A percentile compares a stretch with the other conserved stretches of the same genome.
Evolutionary conservation across 2,329 filamentous ascomycete genomes (phyloP).

Genomic region (Penicillium rolfsii): DNA sequence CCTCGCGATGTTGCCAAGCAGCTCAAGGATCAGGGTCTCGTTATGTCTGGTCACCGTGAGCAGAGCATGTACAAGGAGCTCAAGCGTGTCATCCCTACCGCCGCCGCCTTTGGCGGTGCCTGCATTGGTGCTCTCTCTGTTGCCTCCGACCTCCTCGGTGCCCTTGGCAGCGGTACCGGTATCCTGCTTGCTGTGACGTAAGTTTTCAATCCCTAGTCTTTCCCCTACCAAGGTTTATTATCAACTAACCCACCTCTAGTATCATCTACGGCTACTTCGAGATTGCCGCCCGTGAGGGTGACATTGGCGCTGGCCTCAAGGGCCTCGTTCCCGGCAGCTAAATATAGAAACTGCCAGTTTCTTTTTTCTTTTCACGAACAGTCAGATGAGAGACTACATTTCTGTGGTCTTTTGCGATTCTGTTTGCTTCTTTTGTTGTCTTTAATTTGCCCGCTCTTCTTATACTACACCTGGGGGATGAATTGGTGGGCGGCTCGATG

Average conservation of each 20-base stretch:
- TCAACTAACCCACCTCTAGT: conserved; percentile 54
- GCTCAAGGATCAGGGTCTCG: conserved; percentile 98
- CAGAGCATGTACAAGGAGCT: conserved; percentile 99
- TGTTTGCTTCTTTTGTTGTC: conserved; percentile 31
- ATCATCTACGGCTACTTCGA: conserved; percentile 99
- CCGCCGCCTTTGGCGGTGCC: conserved; percentile 95
- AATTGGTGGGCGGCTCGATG: conserved; percentile 24
- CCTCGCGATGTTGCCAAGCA: conserved; percentile 99
- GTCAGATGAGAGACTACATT: conserved; percentile 34
- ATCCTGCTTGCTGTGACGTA: conserved; percentile 98
- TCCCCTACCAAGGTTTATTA: background rate
- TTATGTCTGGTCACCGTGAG: conserved; percentile 99
- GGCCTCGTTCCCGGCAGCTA: conserved; percentile 62
- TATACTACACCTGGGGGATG: conserved; percentile 32
- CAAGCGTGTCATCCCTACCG: conserved; percentile 98
- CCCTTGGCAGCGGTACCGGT: conserved; percentile 94
- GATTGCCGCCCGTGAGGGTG: conserved; percentile 97
- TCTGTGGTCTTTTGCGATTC: conserved; percentile 20
- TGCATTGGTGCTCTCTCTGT: conserved; percentile 98
- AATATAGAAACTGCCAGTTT: conserved; percentile 25
- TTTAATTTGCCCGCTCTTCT: conserved; percentile 31
- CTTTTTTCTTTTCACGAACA: conserved; percentile 38
- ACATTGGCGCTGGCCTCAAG: conserved; percentile 74
- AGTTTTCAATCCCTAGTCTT: conserved; percentile 50
- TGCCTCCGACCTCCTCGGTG: conserved; percentile 91